A percentile compares a stretch with the other conserved stretches of the same genome.
Conservation (phyloP, 139 green algal genomes). For the Trebouxia sp. region DNA sequence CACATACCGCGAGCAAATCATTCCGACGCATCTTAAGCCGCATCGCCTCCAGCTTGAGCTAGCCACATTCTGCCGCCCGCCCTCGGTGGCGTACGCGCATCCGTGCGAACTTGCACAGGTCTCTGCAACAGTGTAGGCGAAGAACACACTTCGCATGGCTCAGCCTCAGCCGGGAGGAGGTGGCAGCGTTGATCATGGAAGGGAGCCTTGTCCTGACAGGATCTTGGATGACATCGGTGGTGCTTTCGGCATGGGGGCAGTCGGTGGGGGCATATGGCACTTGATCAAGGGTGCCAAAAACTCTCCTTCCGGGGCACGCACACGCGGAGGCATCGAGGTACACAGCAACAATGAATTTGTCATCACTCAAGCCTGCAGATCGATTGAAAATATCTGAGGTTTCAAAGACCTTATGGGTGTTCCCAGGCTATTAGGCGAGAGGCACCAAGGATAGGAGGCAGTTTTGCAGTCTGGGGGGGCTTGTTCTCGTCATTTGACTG, state of each 20-base stretch:
- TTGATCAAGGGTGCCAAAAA: constrained; percentile 92
- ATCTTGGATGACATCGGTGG: constrained; percentile 98
- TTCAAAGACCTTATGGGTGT: background rate
- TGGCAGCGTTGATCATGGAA: constrained; percentile 74
- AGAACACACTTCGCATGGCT: background rate
- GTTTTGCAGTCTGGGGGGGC: constrained; percentile 98
- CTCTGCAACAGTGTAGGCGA: background rate
- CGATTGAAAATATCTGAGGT: background rate
- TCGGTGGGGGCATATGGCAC: constrained; percentile 94
- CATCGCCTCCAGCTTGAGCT: too few species aligned
- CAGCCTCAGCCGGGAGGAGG: constrained; percentile 11
- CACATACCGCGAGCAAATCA: background rate
- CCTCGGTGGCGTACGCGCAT: too few species aligned
- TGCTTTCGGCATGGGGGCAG: constrained; percentile 98
- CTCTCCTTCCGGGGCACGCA: constrained; percentile 75
- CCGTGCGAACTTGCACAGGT: too few species aligned
- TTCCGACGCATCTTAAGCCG: too few species aligned
- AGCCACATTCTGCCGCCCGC: too few species aligned
- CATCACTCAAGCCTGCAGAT: background rate
- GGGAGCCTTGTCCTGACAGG: constrained; percentile 92
- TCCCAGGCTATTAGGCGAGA: constrained; percentile 81
- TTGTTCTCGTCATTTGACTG: constrained; percentile 98
- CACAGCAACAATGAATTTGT: background rate
- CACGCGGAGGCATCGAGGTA: constrained; percentile 87
- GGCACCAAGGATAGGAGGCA: constrained; percentile 92